Base-by-base conservation (phyloP, 1,284 basidiomycete genomes). In the Peniophora sp. region DNA sequence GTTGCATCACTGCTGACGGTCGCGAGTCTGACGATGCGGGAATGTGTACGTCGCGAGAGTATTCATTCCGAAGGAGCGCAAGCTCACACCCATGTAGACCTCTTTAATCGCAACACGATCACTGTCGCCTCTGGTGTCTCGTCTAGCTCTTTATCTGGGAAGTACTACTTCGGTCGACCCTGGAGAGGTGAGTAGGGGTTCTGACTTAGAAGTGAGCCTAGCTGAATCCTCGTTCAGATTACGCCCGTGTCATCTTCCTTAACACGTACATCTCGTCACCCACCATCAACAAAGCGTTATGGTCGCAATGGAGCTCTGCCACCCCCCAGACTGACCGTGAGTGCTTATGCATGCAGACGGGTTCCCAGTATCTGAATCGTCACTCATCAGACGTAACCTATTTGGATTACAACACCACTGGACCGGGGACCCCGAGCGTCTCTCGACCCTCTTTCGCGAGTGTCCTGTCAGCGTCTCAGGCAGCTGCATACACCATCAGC, bases 1-100 rank as follows among this genome's bases (percentile, higher is more conserved):
- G 78, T 1, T 77, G 58, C 48, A 67, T 80, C 47, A 79, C 77
- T 15, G 79, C 79, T 2, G 75, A 68, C 50, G 78, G 78, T 24
- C 70, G 78, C 46, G 61, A 70, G 51, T 66, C 69, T 2, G 64
- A 73, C 49, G 76, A 79, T 57, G 61, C 60, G 47, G 72, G 71
- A 53, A 77, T 72, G 57, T 81, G 72, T 76, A 54, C 39, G 52
- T 48, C 18, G 15, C 37, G 34, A 10, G 18, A 10, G 41, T 20
- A 14, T 15, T 14, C 18, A 23, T 12, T 18, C 42, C 8, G 3
- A 45, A 15, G 27, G 11, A 18, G 44, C 3, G 22, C 12, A 18
- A 45, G 12, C 2, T 46, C 18, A 34, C 10, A 17, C 11, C 23
- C 22, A 45, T 12, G 9, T 42, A 76, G 74, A 76, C 56, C 68